phyloP scores from a whole-genome alignment of 805 yeast species.

The Lipomyces orientalis region DNA sequence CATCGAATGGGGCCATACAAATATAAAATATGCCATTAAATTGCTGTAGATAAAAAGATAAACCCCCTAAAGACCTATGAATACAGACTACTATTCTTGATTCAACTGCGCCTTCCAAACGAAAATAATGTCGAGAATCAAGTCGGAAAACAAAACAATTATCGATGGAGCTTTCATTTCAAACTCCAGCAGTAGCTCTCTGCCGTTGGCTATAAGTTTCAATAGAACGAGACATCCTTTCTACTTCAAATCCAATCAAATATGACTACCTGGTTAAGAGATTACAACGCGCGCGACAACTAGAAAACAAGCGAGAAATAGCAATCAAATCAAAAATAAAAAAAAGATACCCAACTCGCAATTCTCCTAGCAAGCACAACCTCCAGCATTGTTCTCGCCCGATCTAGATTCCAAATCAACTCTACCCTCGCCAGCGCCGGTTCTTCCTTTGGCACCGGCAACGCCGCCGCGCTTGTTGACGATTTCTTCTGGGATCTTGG shows the following conservation, averaged over 20 bases:
- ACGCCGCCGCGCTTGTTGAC: constrained; percentile 36
- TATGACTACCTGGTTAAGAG: not conserved
- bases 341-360: not conserved
- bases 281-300: not conserved
- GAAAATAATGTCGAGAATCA: not conserved
- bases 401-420: constrained; percentile 34
- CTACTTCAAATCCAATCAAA: not conserved
- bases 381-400: constrained; percentile 27
- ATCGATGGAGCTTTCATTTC: not conserved
- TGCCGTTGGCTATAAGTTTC: not conserved
- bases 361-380: constrained; percentile 33
- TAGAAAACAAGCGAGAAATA: not conserved
- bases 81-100: not conserved
- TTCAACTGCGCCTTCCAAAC: not conserved
- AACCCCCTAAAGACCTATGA: not conserved
- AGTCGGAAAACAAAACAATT: too few relatives aligned
- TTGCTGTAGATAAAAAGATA: not conserved
- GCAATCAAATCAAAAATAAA: not conserved
- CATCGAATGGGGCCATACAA: not conserved
- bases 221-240: not conserved
- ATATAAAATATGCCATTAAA: not conserved
- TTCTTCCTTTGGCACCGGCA: constrained; percentile 30
- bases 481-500: constrained; percentile 70
- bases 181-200: not conserved
- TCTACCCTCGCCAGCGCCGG: constrained; percentile 35